These are phyloP conservation scores for Leptomonas pyrrhocoris DNA, from an alignment of 208 protist genomes.

Conservation along the genomic window DNA sequence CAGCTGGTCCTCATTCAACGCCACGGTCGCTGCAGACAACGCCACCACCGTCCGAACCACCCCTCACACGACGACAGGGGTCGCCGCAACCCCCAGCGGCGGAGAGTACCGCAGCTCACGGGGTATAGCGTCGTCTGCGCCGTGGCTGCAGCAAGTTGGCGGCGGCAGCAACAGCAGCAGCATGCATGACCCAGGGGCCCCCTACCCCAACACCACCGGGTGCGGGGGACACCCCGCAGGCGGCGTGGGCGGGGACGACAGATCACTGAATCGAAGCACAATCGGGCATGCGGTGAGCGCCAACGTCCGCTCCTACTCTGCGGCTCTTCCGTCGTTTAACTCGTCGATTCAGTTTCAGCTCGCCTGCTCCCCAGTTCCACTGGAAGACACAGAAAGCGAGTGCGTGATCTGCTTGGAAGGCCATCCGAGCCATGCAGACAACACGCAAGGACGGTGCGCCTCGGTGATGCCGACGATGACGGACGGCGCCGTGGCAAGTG, in stretches of 20 bases:
- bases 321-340: constrained; percentile 4
- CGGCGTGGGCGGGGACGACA: too few species aligned
- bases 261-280: neutral
- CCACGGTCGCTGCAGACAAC: neutral
- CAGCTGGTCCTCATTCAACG: constrained; percentile 17
- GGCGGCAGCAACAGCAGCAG: neutral
- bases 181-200: neutral
- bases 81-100: neutral
- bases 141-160: constrained; percentile 17
- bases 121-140: neutral
- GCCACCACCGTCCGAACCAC: neutral
- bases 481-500: neutral
- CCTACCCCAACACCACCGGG: too few species aligned
- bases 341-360: constrained; percentile 16
- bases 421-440: neutral
- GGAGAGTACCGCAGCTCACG: neutral
- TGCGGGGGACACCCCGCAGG: too few species aligned
- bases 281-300: neutral
- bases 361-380: constrained; percentile 25
- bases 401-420: constrained; percentile 36
- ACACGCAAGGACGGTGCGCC: neutral
- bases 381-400: constrained; percentile 35
- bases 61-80: neutral
- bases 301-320: neutral
- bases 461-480: neutral